Percentiles rank a stretch among this genome's conserved stretches.
phyloP scores from a whole-genome alignment of 352 stramenopile genomes.

The Globisporangium orthogonon region DNA sequence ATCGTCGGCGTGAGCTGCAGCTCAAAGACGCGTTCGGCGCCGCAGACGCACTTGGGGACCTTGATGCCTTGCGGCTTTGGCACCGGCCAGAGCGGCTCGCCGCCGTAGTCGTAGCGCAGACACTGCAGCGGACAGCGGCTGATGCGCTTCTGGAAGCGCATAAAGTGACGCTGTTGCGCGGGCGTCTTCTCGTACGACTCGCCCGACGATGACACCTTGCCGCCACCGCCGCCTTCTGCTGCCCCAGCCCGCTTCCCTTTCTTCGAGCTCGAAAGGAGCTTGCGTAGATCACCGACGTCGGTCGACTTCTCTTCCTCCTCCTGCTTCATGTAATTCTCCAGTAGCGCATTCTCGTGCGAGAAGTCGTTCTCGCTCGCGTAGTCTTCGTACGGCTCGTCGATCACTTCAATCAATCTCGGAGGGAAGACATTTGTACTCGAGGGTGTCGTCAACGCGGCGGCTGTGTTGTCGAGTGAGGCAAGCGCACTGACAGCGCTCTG shows the following conservation, averaged over 20 bases:
- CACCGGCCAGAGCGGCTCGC: slow-evolving; percentile 74
- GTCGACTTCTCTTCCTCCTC: slow-evolving; percentile 76
- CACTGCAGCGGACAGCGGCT: slow-evolving; percentile 69
- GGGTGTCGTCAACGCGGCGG: neutral
- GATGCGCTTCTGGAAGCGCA: slow-evolving; percentile 86
- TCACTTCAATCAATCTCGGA: slow-evolving; percentile 58
- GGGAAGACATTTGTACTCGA: slow-evolving; percentile 25
- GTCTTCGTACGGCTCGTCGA: slow-evolving; percentile 72
- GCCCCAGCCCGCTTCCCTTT: slow-evolving; percentile 18
- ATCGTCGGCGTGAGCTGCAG: slow-evolving; percentile 80
- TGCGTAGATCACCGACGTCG: slow-evolving; percentile 51
- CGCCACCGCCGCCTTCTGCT: neutral
- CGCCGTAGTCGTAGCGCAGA: slow-evolving; percentile 81
- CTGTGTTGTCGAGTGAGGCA: neutral
- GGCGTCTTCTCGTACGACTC: slow-evolving; percentile 84
- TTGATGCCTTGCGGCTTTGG: slow-evolving; percentile 39
- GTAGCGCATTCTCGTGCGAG: slow-evolving; percentile 60
- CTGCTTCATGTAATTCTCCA: slow-evolving; percentile 75
- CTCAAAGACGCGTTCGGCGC: slow-evolving; percentile 65
- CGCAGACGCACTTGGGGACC: slow-evolving; percentile 51
- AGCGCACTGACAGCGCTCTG: too few species aligned
- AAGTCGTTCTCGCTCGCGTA: slow-evolving; percentile 59
- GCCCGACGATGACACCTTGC: slow-evolving; percentile 15
- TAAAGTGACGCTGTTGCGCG: slow-evolving; percentile 60
- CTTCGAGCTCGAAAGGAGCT: slow-evolving; percentile 48